Conservation (phyloP, 768 basidiomycete species). For the Terana coerulea region DNA sequence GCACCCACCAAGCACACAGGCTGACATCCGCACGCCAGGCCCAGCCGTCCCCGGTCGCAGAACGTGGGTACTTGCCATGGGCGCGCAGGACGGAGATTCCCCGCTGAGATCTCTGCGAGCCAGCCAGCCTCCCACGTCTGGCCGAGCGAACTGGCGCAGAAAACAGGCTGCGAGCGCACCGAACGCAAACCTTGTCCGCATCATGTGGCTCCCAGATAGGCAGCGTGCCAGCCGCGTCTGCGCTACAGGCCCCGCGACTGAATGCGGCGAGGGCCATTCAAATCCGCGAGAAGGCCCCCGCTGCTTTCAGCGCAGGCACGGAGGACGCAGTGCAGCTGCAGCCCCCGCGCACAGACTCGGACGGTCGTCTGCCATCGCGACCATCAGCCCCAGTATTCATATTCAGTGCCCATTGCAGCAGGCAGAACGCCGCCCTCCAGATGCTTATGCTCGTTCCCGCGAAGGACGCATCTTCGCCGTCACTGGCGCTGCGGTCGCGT, state of each 20-base stretch:
- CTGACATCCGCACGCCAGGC: neutral
- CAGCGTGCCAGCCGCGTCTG: no score
- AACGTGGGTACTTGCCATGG: neutral
- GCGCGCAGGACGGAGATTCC: no score
- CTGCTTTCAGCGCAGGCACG: neutral
- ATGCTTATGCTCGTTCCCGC: constrained; percentile 1
- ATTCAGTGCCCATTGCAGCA: neutral
- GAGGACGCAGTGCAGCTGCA: neutral
- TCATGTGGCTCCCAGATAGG: no score
- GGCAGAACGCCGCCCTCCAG: neutral
- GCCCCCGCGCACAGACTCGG: neutral
- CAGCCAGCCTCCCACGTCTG: no score
- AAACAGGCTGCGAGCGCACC: no score
- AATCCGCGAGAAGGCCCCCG: neutral
- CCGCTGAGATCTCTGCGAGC: neutral
- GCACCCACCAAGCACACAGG: neutral
- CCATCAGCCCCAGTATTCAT: constrained; percentile 2
- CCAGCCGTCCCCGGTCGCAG: neutral
- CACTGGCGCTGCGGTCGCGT: neutral
- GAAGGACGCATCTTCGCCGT: neutral
- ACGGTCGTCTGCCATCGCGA: constrained; percentile 2
- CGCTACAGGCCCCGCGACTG: no score
- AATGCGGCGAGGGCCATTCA: neutral
- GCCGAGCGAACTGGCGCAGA: no score
- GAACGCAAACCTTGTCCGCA: no score